These are phyloP conservation scores for Purpureocillium lavendulum DNA, from an alignment of 2,329 filamentous ascomycete genomes.

Conservation along the genomic window DNA sequence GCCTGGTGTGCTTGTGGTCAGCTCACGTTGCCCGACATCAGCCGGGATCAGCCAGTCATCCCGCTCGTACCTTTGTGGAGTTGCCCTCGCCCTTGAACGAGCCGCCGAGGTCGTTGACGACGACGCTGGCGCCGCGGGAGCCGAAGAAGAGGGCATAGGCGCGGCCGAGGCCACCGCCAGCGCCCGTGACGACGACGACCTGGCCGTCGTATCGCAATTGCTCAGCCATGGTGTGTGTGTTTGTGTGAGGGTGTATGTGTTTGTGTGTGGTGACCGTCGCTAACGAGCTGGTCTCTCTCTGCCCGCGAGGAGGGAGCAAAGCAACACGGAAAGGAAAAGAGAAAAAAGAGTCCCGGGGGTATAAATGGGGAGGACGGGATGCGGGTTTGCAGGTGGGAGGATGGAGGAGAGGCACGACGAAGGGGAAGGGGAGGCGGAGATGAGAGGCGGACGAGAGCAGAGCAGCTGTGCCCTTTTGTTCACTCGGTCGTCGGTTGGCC, in stretches of 20 bases:
- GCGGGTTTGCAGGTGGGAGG: neutral
- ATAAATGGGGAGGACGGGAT: too few species aligned
- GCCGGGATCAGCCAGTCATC: too few species aligned
- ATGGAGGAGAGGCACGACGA: neutral
- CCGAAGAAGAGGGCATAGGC: conserved; percentile 87
- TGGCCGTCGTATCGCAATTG: conserved; percentile 77
- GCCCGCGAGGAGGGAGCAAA: neutral
- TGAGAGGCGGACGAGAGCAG: conserved; percentile 1
- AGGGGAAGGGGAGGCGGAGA: neutral
- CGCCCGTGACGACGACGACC: conserved; percentile 75
- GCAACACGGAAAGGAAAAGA: too few species aligned
- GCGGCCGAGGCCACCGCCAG: conserved; percentile 70
- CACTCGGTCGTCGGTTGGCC: too few species aligned
- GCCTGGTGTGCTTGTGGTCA: conserved; percentile 50
- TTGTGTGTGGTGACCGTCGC: conserved; percentile 1
- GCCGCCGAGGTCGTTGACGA: conserved; percentile 92
- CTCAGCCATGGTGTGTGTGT: conserved; percentile 42
- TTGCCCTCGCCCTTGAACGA: conserved; percentile 90
- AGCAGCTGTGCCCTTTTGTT: too few species aligned
- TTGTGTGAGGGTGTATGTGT: conserved; percentile 6
- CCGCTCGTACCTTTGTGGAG: conserved; percentile 62
- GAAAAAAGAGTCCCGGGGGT: too few species aligned
- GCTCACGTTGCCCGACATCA: too few species aligned
- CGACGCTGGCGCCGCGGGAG: conserved; percentile 83
- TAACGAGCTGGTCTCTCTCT: conserved; percentile 1